Conservation (phyloP, 2,329 filamentous ascomycete species). For the Helicocarpus griseus region DNA sequence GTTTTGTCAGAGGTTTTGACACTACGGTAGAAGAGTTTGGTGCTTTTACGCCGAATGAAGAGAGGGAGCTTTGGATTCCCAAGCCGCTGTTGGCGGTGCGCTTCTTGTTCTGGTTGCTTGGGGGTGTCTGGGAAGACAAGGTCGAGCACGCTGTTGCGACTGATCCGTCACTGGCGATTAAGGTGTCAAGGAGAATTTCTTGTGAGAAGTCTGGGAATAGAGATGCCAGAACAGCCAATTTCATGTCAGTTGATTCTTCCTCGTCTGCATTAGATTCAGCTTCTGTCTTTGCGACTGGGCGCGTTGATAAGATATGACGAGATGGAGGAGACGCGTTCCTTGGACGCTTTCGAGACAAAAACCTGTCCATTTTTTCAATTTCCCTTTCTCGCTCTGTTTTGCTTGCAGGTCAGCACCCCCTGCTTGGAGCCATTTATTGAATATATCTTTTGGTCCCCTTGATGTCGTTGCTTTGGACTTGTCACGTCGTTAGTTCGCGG, state of each 20-base stretch:
- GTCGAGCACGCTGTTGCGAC: constrained; percentile 55
- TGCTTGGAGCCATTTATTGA: constrained; percentile 15
- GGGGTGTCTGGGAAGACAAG: constrained; percentile 31
- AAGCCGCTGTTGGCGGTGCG: constrained; percentile 28
- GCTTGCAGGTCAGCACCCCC: constrained; percentile 12
- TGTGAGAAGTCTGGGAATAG: constrained; percentile 57
- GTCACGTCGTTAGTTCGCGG: neutral
- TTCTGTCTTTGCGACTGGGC: neutral
- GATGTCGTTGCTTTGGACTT: neutral
- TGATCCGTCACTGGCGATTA: constrained; percentile 68
- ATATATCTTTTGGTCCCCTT: neutral
- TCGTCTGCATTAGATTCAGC: constrained; percentile 10
- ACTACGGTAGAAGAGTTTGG: neutral
- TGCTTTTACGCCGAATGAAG: constrained; percentile 23
- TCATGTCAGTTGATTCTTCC: constrained; percentile 77
- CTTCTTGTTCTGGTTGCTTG: constrained; percentile 23
- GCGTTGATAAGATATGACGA: constrained; percentile 1
- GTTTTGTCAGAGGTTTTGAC: constrained; percentile 44
- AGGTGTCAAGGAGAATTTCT: constrained; percentile 62
- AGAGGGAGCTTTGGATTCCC: constrained; percentile 56
- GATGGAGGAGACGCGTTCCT: constrained; percentile 13
- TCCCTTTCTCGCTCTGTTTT: constrained; percentile 11
- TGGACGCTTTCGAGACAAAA: constrained; percentile 28
- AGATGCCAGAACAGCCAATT: constrained; percentile 74
- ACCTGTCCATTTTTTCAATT: constrained; percentile 34